Evolutionary conservation across 805 yeast species (phyloP).

Genomic region (Nakazawaea wickerhamii): DNA sequence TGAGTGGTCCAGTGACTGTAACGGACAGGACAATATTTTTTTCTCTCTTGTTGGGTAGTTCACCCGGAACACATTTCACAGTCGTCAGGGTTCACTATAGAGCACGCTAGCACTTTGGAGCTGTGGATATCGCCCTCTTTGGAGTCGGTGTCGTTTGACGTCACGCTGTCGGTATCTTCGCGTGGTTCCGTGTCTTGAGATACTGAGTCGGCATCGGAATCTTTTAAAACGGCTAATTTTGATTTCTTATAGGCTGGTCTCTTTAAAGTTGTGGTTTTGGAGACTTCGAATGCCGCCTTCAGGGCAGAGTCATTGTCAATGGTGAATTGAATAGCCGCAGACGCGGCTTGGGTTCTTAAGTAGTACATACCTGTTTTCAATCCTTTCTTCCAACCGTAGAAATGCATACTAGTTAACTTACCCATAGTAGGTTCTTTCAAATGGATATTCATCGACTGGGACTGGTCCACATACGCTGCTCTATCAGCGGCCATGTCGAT

Average conservation of each 20-base stretch:
- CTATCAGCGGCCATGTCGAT: slow-evolving; percentile 70
- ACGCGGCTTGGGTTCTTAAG: slow-evolving; percentile 95
- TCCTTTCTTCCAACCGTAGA: slow-evolving; percentile 99
- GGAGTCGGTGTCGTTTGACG: background rate
- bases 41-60: slow-evolving; percentile 10
- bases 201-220: background rate
- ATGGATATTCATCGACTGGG: slow-evolving; percentile 90
- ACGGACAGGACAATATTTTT: background rate
- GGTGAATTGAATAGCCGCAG: slow-evolving; percentile 95
- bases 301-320: slow-evolving; percentile 48
- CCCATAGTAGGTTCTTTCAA: slow-evolving; percentile 95
- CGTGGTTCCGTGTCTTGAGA: background rate
- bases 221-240: background rate
- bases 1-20: no score
- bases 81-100: slow-evolving; percentile 93
- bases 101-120: slow-evolving; percentile 92
- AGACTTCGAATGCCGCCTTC: slow-evolving; percentile 23
- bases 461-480: slow-evolving; percentile 81
- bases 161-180: background rate
- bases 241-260: slow-evolving; percentile 5
- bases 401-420: slow-evolving; percentile 95
- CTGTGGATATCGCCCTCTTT: slow-evolving; percentile 68
- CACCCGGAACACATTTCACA: slow-evolving; percentile 99
- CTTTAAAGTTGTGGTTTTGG: slow-evolving; percentile 25
- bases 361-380: slow-evolving; percentile 99